phyloP scores from a whole-genome alignment of 495 filamentous ascomycete species.

The Xylaria longipes region DNA sequence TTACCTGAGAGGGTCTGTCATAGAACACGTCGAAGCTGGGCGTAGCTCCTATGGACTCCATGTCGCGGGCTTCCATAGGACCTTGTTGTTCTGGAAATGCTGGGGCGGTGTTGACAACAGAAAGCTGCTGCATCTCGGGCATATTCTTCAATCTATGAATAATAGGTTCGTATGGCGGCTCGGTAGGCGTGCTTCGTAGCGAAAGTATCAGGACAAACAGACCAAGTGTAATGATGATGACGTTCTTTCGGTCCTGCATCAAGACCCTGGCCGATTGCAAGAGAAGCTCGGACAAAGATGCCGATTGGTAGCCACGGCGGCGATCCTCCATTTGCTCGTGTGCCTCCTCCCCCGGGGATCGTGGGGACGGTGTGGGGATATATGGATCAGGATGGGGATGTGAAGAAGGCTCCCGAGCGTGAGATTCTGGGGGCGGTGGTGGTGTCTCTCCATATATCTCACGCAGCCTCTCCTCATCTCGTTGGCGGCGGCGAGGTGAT shows the following conservation, averaged over 20 bases:
- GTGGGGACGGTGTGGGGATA: conserved; percentile 34
- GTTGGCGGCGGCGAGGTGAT: conserved; percentile 37
- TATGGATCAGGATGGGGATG: conserved; percentile 39
- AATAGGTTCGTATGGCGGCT: conserved; percentile 33
- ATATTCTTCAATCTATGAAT: conserved; percentile 35
- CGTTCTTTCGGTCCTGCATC: conserved; percentile 72
- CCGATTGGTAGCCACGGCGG: conserved; percentile 41
- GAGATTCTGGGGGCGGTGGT: conserved; percentile 33
- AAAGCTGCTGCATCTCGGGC: conserved; percentile 23
- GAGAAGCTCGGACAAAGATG: conserved; percentile 64
- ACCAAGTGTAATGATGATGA: conserved; percentile 68
- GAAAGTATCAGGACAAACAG: conserved; percentile 65
- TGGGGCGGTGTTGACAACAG: conserved; percentile 16
- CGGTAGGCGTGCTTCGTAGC: conserved; percentile 35
- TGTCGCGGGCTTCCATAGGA: background rate
- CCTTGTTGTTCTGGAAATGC: conserved; percentile 18
- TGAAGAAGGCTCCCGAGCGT: conserved; percentile 26
- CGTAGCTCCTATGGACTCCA: conserved; percentile 8
- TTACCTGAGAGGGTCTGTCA: background rate
- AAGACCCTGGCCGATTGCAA: conserved; percentile 72
- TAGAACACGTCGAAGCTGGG: background rate
- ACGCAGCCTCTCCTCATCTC: conserved; percentile 57
- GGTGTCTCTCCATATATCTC: conserved; percentile 60
- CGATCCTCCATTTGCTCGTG: conserved; percentile 30
- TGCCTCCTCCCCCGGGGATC: conserved; percentile 28